These are phyloP conservation scores for rapeseed (Brassica napus) DNA, from an alignment of 345 rosid species.

Conservation along the genomic window DNA sequence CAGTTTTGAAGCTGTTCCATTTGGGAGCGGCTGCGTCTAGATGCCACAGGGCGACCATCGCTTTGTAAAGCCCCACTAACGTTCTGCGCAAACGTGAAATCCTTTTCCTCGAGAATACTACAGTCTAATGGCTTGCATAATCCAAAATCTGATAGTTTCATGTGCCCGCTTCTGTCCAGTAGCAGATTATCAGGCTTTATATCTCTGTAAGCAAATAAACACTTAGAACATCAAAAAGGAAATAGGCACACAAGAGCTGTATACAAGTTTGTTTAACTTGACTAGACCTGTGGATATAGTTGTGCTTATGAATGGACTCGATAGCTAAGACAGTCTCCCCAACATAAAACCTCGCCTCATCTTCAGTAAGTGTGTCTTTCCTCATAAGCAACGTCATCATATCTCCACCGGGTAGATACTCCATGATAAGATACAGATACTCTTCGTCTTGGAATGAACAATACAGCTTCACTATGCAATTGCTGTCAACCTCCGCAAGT, in stretches of 20 bases:
- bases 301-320: constrained; percentile 95
- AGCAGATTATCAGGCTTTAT: constrained; percentile 98
- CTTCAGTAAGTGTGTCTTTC: constrained; percentile 91
- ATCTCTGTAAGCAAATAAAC: constrained; percentile 58
- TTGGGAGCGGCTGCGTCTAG: constrained; percentile 86
- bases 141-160: constrained; percentile 97
- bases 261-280: neutral
- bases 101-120: constrained; percentile 91
- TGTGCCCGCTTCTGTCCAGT: constrained; percentile 89
- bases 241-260: neutral
- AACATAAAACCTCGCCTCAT: constrained; percentile 94
- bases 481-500: constrained; percentile 98
- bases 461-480: constrained; percentile 90
- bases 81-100: constrained; percentile 63
- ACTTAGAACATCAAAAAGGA: constrained; percentile 10
- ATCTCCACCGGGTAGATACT: constrained; percentile 99
- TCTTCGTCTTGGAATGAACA: constrained; percentile 98
- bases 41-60: constrained; percentile 77
- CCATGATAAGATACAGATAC: constrained; percentile 90
- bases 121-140: constrained; percentile 96
- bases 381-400: constrained; percentile 99
- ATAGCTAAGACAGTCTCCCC: constrained; percentile 96
- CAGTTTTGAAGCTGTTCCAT: constrained; percentile 89
- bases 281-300: constrained; percentile 90
- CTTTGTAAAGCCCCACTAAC: constrained; percentile 70